phyloP scores from a whole-genome alignment of 2,329 filamentous ascomycete genomes.

The Exophiala sp. region DNA sequence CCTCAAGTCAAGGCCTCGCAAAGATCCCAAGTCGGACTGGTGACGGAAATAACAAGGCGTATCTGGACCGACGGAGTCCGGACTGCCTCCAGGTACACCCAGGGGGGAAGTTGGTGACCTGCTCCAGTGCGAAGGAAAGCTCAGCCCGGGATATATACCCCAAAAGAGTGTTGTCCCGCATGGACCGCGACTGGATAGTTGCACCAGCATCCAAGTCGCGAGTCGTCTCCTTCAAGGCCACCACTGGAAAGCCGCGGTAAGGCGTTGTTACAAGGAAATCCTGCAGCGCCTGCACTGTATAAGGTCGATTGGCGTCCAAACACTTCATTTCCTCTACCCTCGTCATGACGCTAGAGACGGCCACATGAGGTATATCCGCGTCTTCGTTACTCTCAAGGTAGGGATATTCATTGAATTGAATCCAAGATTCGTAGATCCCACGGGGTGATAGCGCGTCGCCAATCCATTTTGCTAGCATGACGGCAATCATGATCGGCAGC shows the following conservation, averaged over 20 bases:
- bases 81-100: conserved; percentile 32
- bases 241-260: conserved; percentile 87
- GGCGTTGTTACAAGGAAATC: conserved; percentile 65
- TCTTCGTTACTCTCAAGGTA: conserved; percentile 91
- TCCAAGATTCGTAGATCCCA: conserved; percentile 98
- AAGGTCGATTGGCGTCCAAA: conserved; percentile 69
- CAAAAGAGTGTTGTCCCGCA: conserved; percentile 58
- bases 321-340: conserved; percentile 83
- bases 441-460: conserved; percentile 88
- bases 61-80: conserved; percentile 36
- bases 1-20: conserved; percentile 73
- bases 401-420: conserved; percentile 90
- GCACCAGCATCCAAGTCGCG: conserved; percentile 3
- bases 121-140: conserved; percentile 70
- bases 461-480: conserved; percentile 98
- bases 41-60: conserved; percentile 72
- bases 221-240: conserved; percentile 36
- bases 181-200: conserved; percentile 2
- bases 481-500: conserved; percentile 96
- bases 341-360: conserved; percentile 86
- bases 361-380: conserved; percentile 68
- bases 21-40: conserved; percentile 71
- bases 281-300: conserved; percentile 73
- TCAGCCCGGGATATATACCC: conserved; percentile 94
- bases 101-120: conserved; percentile 43